phyloP scores from a whole-genome alignment of 495 filamentous ascomycete species.

The Penicillium subrubescens region DNA sequence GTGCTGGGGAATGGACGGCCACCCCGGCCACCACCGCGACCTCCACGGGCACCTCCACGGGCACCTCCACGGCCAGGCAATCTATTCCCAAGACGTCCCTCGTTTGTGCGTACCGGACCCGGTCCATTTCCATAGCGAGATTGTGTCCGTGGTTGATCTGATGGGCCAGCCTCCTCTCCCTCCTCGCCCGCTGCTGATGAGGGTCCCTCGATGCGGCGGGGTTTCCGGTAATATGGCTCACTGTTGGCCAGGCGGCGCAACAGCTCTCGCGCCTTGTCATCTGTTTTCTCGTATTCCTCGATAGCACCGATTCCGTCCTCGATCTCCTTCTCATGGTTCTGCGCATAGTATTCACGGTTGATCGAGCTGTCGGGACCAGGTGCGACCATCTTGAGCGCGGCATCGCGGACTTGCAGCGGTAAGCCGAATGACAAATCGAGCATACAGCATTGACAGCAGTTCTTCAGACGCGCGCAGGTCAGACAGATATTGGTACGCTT shows the following conservation, averaged over 20 bases:
- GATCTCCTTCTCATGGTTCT: constrained; percentile 92
- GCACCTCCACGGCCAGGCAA: constrained; percentile 45
- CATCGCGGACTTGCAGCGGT: constrained; percentile 90
- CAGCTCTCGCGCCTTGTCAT: constrained; percentile 91
- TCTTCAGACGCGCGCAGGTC: constrained; percentile 93
- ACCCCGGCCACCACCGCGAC: constrained; percentile 53
- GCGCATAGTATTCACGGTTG: constrained; percentile 96
- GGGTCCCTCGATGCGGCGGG: constrained; percentile 63
- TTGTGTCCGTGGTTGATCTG: constrained; percentile 35
- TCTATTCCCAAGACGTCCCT: constrained; percentile 41
- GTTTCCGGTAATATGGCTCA: constrained; percentile 91
- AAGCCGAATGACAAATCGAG: constrained; percentile 93
- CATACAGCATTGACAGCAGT: constrained; percentile 99
- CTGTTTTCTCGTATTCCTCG: constrained; percentile 93
- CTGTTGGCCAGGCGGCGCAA: constrained; percentile 83
- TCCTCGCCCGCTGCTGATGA: constrained; percentile 42
- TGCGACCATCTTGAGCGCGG: constrained; percentile 95
- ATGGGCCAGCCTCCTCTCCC: constrained; percentile 23
- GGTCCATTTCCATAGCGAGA: constrained; percentile 50
- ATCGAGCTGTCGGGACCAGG: constrained; percentile 87
- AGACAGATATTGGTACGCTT: constrained; percentile 90
- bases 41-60: constrained; percentile 41
- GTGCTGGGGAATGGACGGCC: constrained; percentile 67
- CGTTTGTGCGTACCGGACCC: constrained; percentile 68
- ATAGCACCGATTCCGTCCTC: constrained; percentile 83